Base-by-base conservation (phyloP, 306 rosid genomes). In the Senna siamea region DNA sequence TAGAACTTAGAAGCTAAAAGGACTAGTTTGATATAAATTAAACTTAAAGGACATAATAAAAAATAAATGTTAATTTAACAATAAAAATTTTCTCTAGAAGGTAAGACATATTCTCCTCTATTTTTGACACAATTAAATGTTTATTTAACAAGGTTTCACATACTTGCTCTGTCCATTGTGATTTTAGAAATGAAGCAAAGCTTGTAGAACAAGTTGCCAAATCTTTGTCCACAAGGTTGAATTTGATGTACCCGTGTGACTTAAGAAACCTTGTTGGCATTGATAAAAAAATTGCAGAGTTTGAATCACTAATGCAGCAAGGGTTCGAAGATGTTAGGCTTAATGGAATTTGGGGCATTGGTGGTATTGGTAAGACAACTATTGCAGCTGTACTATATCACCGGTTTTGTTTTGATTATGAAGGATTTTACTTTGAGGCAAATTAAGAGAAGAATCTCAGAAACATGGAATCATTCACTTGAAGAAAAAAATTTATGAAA, bases 401-500 rank as follows among this genome's bases (percentile, higher is more conserved):
- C 9, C 35, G 17, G 10, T 55, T 23, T 55, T 55, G 61, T 55
- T 55, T 4, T 23, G 17, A 55, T 11, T 55, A 55, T 11, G 37
- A 55, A 55, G 61, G 61, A 0, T 12, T 3, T 23, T 55, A 15
- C 5, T 55, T 55, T 55, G 5, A 22, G 61, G 61, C 34, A 23
- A 55, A 55, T 12, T 55, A 13, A 55, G 61, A 55, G 61, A 55
- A 55, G 35, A 55, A 55, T 4, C 17, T 2, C 35, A 23, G 1
- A 20, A 44, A 22, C 18, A 35, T 52, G 77, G 84, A 22, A 4
- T 34, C 0, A 37, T 55, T n/a, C 15, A 12, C 20, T 38, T 80
- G 4, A 54, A 61, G 80, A 10, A 53, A 8, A 35, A 44, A 10
- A 72, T 80, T 30, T 37, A 40, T 22, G 43, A 62, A 0, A 23